These are phyloP conservation scores for Rhizopogon salebrosus DNA, from an alignment of 768 basidiomycete genomes.

Conservation along the genomic window DNA sequence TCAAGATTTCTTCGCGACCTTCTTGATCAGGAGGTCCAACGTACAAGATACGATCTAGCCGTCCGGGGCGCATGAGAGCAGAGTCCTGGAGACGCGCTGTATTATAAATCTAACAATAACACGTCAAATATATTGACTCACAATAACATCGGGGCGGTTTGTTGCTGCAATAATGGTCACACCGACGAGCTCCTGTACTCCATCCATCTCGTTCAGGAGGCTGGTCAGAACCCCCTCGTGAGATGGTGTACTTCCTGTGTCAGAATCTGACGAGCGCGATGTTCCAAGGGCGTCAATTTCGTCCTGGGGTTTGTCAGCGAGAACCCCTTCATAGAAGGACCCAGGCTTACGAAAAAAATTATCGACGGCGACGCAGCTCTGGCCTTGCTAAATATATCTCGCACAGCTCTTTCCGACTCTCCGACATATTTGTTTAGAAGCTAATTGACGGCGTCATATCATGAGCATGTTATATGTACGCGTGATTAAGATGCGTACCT, in stretches of 20 bases:
- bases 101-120: neutral
- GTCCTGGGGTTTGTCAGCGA: slow-evolving; percentile 51
- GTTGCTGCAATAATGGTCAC: slow-evolving; percentile 97
- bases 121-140: slow-evolving; percentile 33
- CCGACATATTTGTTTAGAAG: slow-evolving; percentile 95
- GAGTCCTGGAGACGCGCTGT: slow-evolving; percentile 58
- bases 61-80: slow-evolving; percentile 91
- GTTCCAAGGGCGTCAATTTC: slow-evolving; percentile 94
- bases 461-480: neutral
- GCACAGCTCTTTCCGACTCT: slow-evolving; percentile 91
- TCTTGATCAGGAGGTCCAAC: slow-evolving; percentile 85
- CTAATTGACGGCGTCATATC: slow-evolving; percentile 35
- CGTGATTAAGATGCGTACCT: slow-evolving; percentile 47
- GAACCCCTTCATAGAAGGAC: neutral
- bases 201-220: slow-evolving; percentile 97
- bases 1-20: slow-evolving; percentile 81
- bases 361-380: slow-evolving; percentile 92
- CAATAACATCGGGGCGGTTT: slow-evolving; percentile 90
- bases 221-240: slow-evolving; percentile 92
- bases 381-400: slow-evolving; percentile 94
- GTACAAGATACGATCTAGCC: slow-evolving; percentile 90
- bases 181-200: slow-evolving; percentile 88
- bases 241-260: slow-evolving; percentile 46
- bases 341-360: slow-evolving; percentile 82
- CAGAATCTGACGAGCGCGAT: slow-evolving; percentile 54